A percentile compares a stretch with the other conserved stretches of the same genome.
These are phyloP conservation scores for Digitaria exilis DNA, from an alignment of 202 grass and related monocot species.

Conservation along the genomic window DNA sequence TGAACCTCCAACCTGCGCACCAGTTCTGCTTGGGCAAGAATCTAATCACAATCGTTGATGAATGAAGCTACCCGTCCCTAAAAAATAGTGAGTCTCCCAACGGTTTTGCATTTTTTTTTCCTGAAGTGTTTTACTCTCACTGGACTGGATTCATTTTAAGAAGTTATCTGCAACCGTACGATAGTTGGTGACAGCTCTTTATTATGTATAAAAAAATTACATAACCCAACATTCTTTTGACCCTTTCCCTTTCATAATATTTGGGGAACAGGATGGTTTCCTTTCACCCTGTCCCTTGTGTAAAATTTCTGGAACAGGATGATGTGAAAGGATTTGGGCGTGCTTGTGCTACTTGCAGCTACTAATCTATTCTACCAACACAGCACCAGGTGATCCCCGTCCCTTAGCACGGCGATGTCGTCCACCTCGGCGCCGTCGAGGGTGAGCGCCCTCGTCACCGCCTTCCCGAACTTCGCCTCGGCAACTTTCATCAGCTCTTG, in stretches of 20 bases:
- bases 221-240: neutral
- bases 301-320: neutral
- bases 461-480: constrained; percentile 39
- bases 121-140: too few species aligned
- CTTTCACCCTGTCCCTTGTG: neutral
- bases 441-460: constrained; percentile 31
- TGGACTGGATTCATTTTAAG: neutral
- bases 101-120: neutral
- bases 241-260: neutral
- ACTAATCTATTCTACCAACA: neutral
- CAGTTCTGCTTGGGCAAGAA: too few species aligned
- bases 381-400: constrained; percentile 28
- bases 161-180: neutral
- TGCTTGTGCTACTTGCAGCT: neutral
- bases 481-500: constrained; percentile 44
- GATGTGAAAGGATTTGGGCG: neutral
- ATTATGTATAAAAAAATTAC: neutral
- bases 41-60: too few species aligned
- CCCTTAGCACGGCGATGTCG: neutral
- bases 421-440: constrained; percentile 27
- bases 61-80: too few species aligned
- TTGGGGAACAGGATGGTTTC: neutral
- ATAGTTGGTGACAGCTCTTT: neutral
- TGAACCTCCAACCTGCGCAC: too few species aligned
- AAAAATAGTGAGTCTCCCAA: too few species aligned